These are phyloP conservation scores for Myotisia sp. DNA, from an alignment of 2,329 filamentous ascomycete genomes.

Conservation along the genomic window DNA sequence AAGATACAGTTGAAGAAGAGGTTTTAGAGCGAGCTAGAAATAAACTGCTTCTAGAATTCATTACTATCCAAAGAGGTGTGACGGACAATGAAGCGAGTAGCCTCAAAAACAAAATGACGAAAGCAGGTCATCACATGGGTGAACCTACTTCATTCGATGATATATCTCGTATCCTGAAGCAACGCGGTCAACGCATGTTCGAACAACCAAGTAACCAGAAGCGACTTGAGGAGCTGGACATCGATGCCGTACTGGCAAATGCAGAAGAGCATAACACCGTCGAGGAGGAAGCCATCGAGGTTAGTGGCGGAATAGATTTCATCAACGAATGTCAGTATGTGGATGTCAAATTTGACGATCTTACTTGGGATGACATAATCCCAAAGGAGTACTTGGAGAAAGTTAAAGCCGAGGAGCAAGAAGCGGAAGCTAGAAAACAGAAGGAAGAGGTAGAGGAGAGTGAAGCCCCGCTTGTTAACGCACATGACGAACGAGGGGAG, in stretches of 20 bases:
- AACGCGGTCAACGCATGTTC: slow-evolving; percentile 98
- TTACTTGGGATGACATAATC: slow-evolving; percentile 98
- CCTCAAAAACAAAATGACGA: slow-evolving; percentile 61
- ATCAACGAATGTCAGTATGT: slow-evolving; percentile 82
- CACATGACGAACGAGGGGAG: slow-evolving; percentile 42
- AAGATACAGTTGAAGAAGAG: slow-evolving; percentile 96
- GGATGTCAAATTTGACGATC: slow-evolving; percentile 83
- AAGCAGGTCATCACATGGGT: slow-evolving; percentile 44
- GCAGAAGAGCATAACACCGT: slow-evolving; percentile 95
- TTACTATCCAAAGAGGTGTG: slow-evolving; percentile 92
- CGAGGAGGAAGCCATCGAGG: slow-evolving; percentile 84
- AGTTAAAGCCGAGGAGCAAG: slow-evolving; percentile 74
- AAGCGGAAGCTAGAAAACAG: slow-evolving; percentile 59
- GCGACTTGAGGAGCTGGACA: slow-evolving; percentile 84
- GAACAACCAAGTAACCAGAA: slow-evolving; percentile 94
- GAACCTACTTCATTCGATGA: slow-evolving; percentile 87
- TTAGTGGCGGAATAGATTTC: slow-evolving; percentile 92
- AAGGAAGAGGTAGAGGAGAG: slow-evolving; percentile 42
- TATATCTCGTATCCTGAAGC: slow-evolving; percentile 91
- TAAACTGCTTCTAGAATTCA: slow-evolving; percentile 91
- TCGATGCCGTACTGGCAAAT: slow-evolving; percentile 91
- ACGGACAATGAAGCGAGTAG: slow-evolving; percentile 85
- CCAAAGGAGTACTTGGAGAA: slow-evolving; percentile 81
- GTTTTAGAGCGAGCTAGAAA: slow-evolving; percentile 91
- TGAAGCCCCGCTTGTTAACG: slow-evolving; percentile 4